A percentile compares a stretch with the other conserved stretches of the same genome.
Conservation (phyloP, 2,329 filamentous ascomycete species). For the Paraconiothyrium sp. region DNA sequence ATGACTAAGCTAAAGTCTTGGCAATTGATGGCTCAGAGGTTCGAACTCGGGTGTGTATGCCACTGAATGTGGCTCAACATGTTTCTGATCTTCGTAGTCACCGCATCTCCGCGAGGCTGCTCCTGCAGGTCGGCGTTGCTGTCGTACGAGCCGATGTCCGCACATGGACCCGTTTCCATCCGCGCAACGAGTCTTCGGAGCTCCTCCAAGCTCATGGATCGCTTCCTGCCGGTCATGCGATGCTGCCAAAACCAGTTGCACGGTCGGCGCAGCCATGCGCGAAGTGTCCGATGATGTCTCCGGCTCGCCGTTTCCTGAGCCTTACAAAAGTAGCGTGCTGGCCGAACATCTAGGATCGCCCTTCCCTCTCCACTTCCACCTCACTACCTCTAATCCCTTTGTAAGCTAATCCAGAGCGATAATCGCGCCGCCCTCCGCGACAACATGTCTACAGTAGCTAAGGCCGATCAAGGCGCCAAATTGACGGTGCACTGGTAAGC, state of each 20-base stretch:
- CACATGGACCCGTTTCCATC: neutral
- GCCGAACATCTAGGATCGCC: constrained; percentile 1
- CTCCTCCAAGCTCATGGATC: neutral
- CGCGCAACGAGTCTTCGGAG: neutral
- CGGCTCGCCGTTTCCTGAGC: neutral
- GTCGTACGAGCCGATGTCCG: constrained; percentile 10
- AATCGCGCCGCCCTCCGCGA: neutral
- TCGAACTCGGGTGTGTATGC: too few species aligned
- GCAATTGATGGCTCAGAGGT: neutral
- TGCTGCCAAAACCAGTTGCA: neutral
- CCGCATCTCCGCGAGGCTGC: neutral
- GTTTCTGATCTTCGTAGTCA: neutral
- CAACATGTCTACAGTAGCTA: constrained; percentile 25
- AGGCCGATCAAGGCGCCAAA: constrained; percentile 43
- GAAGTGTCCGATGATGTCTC: neutral
- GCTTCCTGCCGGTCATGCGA: neutral
- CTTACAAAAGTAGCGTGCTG: constrained; percentile 11
- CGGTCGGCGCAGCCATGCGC: neutral
- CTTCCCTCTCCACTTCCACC: neutral
- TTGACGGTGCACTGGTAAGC: constrained; percentile 49
- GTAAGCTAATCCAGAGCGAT: neutral
- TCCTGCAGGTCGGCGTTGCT: constrained; percentile 2
- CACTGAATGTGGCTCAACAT: neutral
- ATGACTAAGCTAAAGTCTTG: constrained; percentile 16
- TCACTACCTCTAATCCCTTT: neutral